Evolutionary conservation across 164 flowering plant species (phyloP).

Genomic region (Akebia trifoliata): DNA sequence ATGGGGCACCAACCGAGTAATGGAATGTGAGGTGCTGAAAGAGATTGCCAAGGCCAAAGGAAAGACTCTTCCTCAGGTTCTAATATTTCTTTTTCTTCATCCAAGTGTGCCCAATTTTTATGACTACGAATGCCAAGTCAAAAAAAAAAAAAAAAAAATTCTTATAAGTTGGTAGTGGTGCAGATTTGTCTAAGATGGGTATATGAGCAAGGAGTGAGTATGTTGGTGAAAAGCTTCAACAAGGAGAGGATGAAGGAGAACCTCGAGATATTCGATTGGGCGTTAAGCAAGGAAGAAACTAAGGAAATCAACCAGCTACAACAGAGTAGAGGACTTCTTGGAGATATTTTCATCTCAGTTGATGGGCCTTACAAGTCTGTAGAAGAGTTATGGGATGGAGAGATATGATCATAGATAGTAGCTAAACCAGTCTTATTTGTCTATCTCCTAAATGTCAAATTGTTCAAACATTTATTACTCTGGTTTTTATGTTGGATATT

Average conservation of each 20-base stretch:
- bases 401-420: conserved; percentile 3
- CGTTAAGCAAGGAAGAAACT: conserved; percentile 4
- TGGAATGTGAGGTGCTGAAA: conserved; percentile 21
- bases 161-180: background rate
- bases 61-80: conserved; percentile 29
- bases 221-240: conserved; percentile 16
- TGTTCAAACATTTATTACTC: no score
- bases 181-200: conserved; percentile 21
- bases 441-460: no score
- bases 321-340: conserved; percentile 6
- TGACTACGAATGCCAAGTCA: no score
- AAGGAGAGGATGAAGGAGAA: conserved; percentile 16
- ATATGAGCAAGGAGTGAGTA: conserved; percentile 18
- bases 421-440: no score
- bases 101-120: background rate
- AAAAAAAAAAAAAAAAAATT: background rate
- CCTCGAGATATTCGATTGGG: conserved; percentile 14
- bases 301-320: conserved; percentile 8
- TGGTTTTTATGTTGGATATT: no score
- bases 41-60: conserved; percentile 24
- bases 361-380: conserved; percentile 12
- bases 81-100: background rate
- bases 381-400: conserved; percentile 18
- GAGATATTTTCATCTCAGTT: background rate
- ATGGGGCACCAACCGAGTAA: conserved; percentile 19